These are phyloP conservation scores for Yamadazyma friedrichii DNA, from an alignment of 1,139 yeast species.

Conservation along the genomic window DNA sequence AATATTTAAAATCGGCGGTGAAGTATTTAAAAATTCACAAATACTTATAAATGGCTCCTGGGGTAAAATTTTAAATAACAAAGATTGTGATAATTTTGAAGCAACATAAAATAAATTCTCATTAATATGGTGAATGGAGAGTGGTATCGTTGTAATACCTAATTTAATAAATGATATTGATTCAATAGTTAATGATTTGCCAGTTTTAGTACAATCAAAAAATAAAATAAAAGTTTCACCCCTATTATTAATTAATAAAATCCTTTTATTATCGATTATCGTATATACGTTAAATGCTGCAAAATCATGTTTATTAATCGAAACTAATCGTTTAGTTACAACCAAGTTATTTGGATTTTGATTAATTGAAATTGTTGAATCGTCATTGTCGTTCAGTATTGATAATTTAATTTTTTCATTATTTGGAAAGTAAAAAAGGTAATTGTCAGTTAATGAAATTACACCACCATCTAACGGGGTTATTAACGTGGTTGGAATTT, in stretches of 20 bases:
- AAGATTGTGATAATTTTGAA: constrained; percentile 33
- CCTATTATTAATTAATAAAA: constrained; percentile 27
- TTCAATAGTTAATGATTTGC: constrained; percentile 14
- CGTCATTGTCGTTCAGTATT: constrained; percentile 13
- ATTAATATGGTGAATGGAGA: constrained; percentile 27
- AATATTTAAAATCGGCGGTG: constrained; percentile 39
- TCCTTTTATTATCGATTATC: constrained; percentile 27
- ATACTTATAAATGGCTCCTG: constrained; percentile 29
- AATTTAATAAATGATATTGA: constrained; percentile 27
- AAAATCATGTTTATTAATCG: constrained; percentile 4
- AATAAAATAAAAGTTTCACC: constrained; percentile 33
- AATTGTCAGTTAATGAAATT: constrained; percentile 28
- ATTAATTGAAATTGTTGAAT: constrained; percentile 13
- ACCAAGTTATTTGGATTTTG: constrained; percentile 8
- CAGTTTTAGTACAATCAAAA: constrained; percentile 15
- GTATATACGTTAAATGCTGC: constrained; percentile 15
- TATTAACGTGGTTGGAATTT: constrained; percentile 30
- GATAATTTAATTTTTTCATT: constrained; percentile 15
- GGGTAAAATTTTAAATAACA: constrained; percentile 30
- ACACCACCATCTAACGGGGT: constrained; percentile 29
- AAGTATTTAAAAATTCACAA: constrained; percentile 21
- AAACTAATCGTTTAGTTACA: constrained; percentile 15
- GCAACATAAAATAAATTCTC: constrained; percentile 31
- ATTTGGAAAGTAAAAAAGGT: constrained; percentile 33
- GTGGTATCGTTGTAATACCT: constrained; percentile 31